Evolutionary conservation across 1,139 yeast species (phyloP), one percentile per base, ranked within the genome.

Genomic region (Candida tetrigidarum): DNA sequence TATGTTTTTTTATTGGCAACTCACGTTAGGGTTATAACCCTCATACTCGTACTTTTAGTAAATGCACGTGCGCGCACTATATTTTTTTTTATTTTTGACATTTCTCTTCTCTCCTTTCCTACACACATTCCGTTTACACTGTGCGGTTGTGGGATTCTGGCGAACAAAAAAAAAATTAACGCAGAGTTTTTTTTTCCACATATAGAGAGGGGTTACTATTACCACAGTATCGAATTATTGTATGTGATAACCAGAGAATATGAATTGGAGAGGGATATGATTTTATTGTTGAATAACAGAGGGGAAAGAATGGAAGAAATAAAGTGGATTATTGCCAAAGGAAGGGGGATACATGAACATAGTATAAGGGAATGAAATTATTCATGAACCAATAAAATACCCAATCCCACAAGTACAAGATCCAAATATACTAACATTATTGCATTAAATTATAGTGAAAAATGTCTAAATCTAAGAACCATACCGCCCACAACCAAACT

Each of bases 401-500:
- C 12, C 22, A 18, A 7, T 6, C 9, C 39, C 14, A 10, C 5
- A 5, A 12, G 4, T 14, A 5, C 4, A 26, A 10, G 29, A 20
- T 9, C 28, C 34, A 19, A 12, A 1, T 34, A 40, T 63, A 67
- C 73, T 68, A 69, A 68, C 73, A 48, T 34, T n/a, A n/a, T n/a
- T 33, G 19, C 6, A 12, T 22, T 28, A 28, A 2, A 2, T 29
- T 16, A 26, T 43, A 28, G 58, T 63, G 72, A 55, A 62, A 73
- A 75, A 91, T 92, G 98, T 74, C 98, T 78, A 92, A 92, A 83
- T 91, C 98, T 64, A 93, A 93, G 97, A 93, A 93, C 83, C 99
- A 93, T 78, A 93, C 99, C 81, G 92, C 92, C 81, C 99, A 93
- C 83, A 93, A 93, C 96, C 98, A 93, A 80, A 89, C 88, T 91